Base-by-base conservation (phyloP, 75 land plant species). In the Adiantum capillusveneris region DNA sequence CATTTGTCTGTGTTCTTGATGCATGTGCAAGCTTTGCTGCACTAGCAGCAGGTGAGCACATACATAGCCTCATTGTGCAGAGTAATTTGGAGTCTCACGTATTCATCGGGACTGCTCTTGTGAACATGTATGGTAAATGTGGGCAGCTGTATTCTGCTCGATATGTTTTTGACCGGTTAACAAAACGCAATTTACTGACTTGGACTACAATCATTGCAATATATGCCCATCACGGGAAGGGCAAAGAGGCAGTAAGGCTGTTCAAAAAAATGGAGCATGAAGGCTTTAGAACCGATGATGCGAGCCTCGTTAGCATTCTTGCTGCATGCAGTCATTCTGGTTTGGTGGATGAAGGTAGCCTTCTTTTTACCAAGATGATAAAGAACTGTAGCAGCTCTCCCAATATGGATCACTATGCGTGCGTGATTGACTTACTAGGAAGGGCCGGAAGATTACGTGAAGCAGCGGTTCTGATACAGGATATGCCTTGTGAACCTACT, bases 51-150 rank as follows among this genome's bases (percentile, higher is more conserved):
- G 68, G 61, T 17, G 13, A 44, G 29, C 20, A 57, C 1, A 36
- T 65, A 28, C 61, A 65, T 19, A 27, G 7, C 0, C 25, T 11
- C 39, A 18, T 37, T 16, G 13, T 25, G 48, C 29, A 16, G 28
- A 17, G 17, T 29, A 20, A 27, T 22, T 20, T 27, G 14, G 36
- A 28, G 16, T 20, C 34, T 7, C 1, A 53, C 14, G 2, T 53
- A 5, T 19, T 26, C 3, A 79, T 72, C 11, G 31, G 37, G 0
- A 65, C 54, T 59, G 75, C 75, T 13, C 42, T 72, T 27, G 24
- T 72, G 0, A 61, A 72, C 63, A 72, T 53, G n/a, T 84, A 72
- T 58, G 71, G 74, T 0, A 44, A 57, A 31, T 42, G 58, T 64
- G 88, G 88, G n/a, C 29, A 19, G 39, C 20, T 59, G 22, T 6